Evolutionary conservation across 495 filamentous ascomycete species (phyloP), one percentile per base, ranked within the genome.

Genomic region (Pseudevernia furfuracea): DNA sequence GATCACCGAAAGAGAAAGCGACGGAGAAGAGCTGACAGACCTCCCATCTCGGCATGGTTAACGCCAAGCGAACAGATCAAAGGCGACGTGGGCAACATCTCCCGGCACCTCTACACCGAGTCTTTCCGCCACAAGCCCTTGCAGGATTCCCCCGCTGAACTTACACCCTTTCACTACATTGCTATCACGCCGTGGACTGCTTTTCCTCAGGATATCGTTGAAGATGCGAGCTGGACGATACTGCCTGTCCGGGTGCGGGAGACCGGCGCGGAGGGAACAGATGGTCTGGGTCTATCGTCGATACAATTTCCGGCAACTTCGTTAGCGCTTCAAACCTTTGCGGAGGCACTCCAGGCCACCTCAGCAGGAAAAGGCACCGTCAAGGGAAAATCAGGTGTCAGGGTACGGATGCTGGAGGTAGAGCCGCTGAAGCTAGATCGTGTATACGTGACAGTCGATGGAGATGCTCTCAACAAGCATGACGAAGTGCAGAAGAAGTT

Each of bases 1-100:
- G 77, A 78, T 39, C 77, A 79, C 68, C 74, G 74, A 52, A 78
- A 75, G 65, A 72, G 75, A 48, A 78, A 78, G 61, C 73, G 79
- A 32, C 67, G 76, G 69, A 77, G 82, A 68, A 82, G 74, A 25
- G 65, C 65, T 25, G 74, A 86, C 59, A 80, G 78, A 65, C 75
- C 79, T 28, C 80, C 87, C 19, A 77, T 86, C 15, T 79, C 84
- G 44, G 86, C 85, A 15, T 79, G 80, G 37, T 72, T 97, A n/a
- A 72, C 82, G 36, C 80, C 93, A 41, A 90, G 96, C 70, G 86
- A 89, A 70, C 87, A 92, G 74, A 78, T 96, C 68, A 90, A 87
- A 76, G 90, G 89, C n/a, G 90, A 95, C 66, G 83, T 91, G 38
- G 94, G 90, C 56, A 84, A 94, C 53, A 72, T 98, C 59, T 95